Evolutionary conservation across 306 rosid genomes (phyloP).

Genomic region (Prunus mongolica): DNA sequence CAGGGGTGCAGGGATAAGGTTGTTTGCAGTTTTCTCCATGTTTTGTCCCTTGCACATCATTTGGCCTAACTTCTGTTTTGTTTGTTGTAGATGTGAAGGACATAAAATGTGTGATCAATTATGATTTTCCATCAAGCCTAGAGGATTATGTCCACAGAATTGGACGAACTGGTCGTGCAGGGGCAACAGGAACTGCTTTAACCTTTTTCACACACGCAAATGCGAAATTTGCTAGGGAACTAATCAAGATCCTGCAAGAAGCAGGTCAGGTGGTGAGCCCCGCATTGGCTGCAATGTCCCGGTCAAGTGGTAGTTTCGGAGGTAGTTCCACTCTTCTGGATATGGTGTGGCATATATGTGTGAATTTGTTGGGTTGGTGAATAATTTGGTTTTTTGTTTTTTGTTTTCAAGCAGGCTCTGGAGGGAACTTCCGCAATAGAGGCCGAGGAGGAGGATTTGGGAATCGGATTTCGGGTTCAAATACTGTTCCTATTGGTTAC

Average conservation of each 20-base stretch:
- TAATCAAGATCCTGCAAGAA: conserved; percentile 76
- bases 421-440: conserved; percentile 65
- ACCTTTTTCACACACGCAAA: conserved; percentile 82
- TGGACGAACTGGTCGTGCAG: conserved; percentile 98
- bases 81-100: conserved; percentile 90
- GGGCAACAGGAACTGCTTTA: conserved; percentile 87
- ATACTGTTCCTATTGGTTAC: conserved; percentile 60
- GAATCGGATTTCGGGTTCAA: conserved; percentile 75
- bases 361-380: background rate
- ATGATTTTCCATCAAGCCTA: conserved; percentile 89
- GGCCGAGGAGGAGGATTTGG: conserved; percentile 84
- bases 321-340: conserved; percentile 26
- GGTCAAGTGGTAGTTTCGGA: conserved; percentile 53
- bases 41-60: conserved; percentile 5
- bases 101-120: conserved; percentile 90
- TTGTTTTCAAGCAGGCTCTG: conserved; percentile 37
- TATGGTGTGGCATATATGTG: background rate
- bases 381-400: conserved; percentile 1
- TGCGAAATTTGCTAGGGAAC: conserved; percentile 63
- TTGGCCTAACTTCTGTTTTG: conserved; percentile 22
- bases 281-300: conserved; percentile 52
- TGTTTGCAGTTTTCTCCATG: conserved; percentile 59
- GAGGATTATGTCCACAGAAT: conserved; percentile 96
- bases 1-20: conserved; percentile 92
- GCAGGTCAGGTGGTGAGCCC: conserved; percentile 79